A percentile compares a stretch with the other conserved stretches of the same genome.
Conservation (phyloP, 495 filamentous ascomycete genomes). For the Penicillium lividum region DNA sequence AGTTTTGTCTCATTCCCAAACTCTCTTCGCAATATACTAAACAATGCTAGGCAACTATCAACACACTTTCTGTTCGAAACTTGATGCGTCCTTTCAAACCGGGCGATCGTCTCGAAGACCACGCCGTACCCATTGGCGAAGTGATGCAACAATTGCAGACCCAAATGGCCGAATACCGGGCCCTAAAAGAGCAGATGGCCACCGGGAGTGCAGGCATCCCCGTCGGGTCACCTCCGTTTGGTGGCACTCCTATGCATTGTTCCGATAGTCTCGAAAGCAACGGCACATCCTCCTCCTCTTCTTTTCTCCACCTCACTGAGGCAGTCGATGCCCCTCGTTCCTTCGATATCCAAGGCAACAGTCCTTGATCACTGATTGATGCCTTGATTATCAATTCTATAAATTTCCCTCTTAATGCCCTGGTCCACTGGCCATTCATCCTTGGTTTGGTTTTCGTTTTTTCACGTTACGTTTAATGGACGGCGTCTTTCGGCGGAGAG, state of each 20-base stretch:
- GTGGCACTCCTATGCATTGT: conserved; percentile 16
- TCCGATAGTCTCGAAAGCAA: conserved; percentile 24
- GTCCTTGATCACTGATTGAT: conserved; percentile 8
- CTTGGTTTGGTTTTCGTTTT: conserved; percentile 18
- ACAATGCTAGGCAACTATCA: conserved; percentile 57
- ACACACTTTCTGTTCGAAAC: conserved; percentile 65
- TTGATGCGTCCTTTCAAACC: conserved; percentile 56
- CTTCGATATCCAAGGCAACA: conserved; percentile 18
- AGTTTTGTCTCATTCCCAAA: conserved; percentile 26
- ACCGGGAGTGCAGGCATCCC: conserved; percentile 33
- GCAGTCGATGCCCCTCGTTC: conserved; percentile 22
- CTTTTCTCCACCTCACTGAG: conserved; percentile 27
- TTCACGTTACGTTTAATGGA: conserved; percentile 1
- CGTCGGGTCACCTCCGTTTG: conserved; percentile 21
- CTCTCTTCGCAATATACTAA: conserved; percentile 15
- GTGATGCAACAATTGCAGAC: conserved; percentile 49
- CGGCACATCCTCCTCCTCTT: conserved; percentile 35
- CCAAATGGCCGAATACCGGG: conserved; percentile 52
- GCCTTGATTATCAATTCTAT: neutral
- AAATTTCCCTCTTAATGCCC: neutral
- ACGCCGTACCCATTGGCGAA: conserved; percentile 54
- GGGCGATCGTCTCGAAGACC: conserved; percentile 46
- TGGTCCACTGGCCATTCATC: neutral
- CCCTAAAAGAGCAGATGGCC: conserved; percentile 50
- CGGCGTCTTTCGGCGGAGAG: conserved; percentile 10